Percentiles rank a stretch among this genome's conserved stretches.
Conservation (phyloP, 108 stramenopile genomes). For the Skeletonema costatum region DNA sequence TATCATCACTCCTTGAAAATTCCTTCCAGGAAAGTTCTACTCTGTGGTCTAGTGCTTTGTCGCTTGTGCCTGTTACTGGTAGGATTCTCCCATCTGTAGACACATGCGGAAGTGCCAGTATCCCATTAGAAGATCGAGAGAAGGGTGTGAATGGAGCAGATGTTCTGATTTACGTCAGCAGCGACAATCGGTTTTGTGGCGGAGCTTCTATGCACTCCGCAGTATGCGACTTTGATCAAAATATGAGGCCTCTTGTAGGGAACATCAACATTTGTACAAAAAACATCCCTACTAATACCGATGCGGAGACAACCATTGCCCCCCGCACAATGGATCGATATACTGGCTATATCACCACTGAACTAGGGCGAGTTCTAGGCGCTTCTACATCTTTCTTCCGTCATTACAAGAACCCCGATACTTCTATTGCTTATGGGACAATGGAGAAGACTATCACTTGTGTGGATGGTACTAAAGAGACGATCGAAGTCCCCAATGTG, state of each 20-base stretch:
- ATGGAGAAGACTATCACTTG: conserved; percentile 24
- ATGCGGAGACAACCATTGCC: neutral
- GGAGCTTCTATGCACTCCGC: conserved; percentile 41
- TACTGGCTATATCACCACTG: conserved; percentile 28
- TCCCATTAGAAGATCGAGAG: conserved; percentile 30
- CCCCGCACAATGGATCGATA: conserved; percentile 12
- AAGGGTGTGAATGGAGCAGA: conserved; percentile 41
- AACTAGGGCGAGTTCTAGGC: conserved; percentile 41
- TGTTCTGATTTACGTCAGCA: conserved; percentile 40
- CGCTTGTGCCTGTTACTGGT: conserved; percentile 13
- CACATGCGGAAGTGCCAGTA: conserved; percentile 30
- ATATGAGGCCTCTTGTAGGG: conserved; percentile 42
- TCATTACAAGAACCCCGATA: conserved; percentile 36
- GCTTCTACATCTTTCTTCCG: conserved; percentile 40
- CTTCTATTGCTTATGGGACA: conserved; percentile 21
- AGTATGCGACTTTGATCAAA: conserved; percentile 50
- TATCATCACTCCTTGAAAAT: conserved; percentile 15
- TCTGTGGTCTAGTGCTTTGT: conserved; percentile 29
- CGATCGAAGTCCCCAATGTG: conserved; percentile 33
- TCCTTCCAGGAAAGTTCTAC: conserved; percentile 22
- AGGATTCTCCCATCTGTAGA: conserved; percentile 35
- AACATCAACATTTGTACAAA: conserved; percentile 50
- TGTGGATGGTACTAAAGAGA: conserved; percentile 41
- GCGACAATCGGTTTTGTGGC: conserved; percentile 45
- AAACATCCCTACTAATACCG: conserved; percentile 19